phyloP scores from a whole-genome alignment of 2,329 filamentous ascomycete species.

The Hypoxylon sp. region DNA sequence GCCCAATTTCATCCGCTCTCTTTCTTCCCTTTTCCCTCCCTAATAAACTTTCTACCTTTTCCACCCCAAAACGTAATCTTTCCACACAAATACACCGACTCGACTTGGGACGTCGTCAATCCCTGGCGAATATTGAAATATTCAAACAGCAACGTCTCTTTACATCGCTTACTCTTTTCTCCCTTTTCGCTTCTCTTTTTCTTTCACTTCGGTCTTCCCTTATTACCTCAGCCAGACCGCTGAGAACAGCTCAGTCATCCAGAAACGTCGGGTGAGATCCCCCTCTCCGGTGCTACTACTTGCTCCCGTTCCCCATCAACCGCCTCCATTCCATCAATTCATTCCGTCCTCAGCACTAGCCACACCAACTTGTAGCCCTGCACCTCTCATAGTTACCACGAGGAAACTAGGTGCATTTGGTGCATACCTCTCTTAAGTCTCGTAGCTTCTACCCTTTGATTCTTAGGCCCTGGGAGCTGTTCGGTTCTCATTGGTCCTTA shows the following conservation, averaged over 20 bases:
- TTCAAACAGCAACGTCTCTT: slow-evolving; percentile 41
- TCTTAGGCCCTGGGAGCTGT: neutral
- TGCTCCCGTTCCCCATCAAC: slow-evolving; percentile 30
- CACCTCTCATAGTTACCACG: neutral
- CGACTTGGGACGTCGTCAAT: slow-evolving; percentile 32
- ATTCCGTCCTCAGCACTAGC: slow-evolving; percentile 14
- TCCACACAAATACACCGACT: slow-evolving; percentile 26
- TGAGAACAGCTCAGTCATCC: slow-evolving; percentile 4
- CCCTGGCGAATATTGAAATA: slow-evolving; percentile 42
- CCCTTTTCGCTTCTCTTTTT: slow-evolving; percentile 19
- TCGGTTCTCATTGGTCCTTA: neutral
- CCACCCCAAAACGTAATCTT: slow-evolving; percentile 30
- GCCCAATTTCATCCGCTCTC: slow-evolving; percentile 34
- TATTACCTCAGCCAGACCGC: slow-evolving; percentile 22
- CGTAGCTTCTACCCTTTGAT: neutral
- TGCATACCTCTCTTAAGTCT: neutral
- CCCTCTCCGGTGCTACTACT: slow-evolving; percentile 11
- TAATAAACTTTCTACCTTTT: slow-evolving; percentile 34
- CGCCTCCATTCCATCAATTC: slow-evolving; percentile 12
- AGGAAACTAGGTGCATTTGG: neutral
- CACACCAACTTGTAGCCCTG: neutral
- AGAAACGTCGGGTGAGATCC: slow-evolving; percentile 36
- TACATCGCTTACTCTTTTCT: slow-evolving; percentile 20
- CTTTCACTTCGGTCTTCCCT: slow-evolving; percentile 22
- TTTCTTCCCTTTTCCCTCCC: slow-evolving; percentile 36